Evolutionary conservation across 352 stramenopile species (phyloP).

Genomic region (Aphanomyces astaci): DNA sequence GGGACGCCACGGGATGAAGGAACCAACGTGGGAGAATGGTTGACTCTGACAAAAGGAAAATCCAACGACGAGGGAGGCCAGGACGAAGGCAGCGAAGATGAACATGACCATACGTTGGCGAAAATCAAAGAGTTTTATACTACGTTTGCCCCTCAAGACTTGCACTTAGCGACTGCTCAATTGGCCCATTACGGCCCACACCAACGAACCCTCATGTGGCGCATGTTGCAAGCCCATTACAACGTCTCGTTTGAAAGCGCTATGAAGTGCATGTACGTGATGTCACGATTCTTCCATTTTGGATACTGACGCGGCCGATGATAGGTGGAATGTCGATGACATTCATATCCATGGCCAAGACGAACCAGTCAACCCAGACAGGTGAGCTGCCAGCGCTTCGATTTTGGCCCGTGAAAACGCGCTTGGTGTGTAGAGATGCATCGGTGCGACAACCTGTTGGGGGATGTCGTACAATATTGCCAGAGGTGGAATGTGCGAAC

Average conservation of each 20-base stretch:
- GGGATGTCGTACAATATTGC: too few species aligned
- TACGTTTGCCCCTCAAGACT: background rate
- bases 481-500: too few species aligned
- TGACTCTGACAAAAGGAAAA: background rate
- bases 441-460: too few species aligned
- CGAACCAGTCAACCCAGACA: too few species aligned
- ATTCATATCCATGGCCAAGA: too few species aligned
- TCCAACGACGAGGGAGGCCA: background rate
- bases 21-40: too few species aligned
- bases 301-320: background rate
- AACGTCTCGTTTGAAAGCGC: constrained; percentile 2
- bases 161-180: background rate
- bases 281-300: background rate
- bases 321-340: too few species aligned
- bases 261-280: background rate
- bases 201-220: constrained; percentile 2
- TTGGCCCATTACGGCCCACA: background rate
- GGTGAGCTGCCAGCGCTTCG: too few species aligned
- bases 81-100: background rate
- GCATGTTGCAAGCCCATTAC: background rate
- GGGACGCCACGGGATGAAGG: background rate
- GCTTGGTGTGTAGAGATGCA: too few species aligned
- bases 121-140: background rate
- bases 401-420: too few species aligned
- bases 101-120: background rate